Conservation (phyloP, 2,329 filamentous ascomycete genomes). For the Neocatenulostroma microsporum region DNA sequence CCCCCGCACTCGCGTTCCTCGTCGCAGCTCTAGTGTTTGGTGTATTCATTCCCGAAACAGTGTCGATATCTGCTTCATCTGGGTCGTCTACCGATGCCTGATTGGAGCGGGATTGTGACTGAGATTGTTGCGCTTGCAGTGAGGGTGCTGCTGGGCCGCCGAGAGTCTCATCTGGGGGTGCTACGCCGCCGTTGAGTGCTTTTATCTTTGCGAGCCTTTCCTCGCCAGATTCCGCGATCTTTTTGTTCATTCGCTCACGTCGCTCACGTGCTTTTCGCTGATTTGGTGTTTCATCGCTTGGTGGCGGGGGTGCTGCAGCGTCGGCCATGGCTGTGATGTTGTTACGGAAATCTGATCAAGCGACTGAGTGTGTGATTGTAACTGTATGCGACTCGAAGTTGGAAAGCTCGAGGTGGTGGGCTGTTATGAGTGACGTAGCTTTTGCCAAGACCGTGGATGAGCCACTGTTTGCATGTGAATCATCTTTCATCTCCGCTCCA, state of each 20-base stretch:
- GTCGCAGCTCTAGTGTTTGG: background rate
- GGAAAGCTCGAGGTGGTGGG: no score
- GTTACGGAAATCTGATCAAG: no score
- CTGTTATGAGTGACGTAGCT: no score
- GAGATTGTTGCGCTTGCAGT: conserved; percentile 17
- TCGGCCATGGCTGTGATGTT: conserved; percentile 23
- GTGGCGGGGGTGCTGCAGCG: conserved; percentile 17
- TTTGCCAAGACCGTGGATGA: no score
- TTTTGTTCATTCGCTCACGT: conserved; percentile 71
- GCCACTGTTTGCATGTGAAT: no score
- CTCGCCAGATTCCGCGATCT: conserved; percentile 64
- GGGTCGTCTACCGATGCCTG: conserved; percentile 44
- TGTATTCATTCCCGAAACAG: conserved; percentile 27
- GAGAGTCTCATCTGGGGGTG: conserved; percentile 25
- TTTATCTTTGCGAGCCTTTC: conserved; percentile 68
- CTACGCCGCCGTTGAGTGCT: conserved; percentile 49
- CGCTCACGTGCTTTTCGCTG: conserved; percentile 61
- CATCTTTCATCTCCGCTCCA: no score
- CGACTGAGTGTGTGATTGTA: no score
- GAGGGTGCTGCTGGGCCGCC: conserved; percentile 23
- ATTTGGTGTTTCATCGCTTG: conserved; percentile 36
- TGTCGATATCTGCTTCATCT: conserved; percentile 71
- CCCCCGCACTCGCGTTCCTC: conserved; percentile 11
- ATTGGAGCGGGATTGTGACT: conserved; percentile 16
- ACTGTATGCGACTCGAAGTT: no score